Base-by-base conservation (phyloP, 805 yeast genomes). In the Saccharomyces mikatae region DNA sequence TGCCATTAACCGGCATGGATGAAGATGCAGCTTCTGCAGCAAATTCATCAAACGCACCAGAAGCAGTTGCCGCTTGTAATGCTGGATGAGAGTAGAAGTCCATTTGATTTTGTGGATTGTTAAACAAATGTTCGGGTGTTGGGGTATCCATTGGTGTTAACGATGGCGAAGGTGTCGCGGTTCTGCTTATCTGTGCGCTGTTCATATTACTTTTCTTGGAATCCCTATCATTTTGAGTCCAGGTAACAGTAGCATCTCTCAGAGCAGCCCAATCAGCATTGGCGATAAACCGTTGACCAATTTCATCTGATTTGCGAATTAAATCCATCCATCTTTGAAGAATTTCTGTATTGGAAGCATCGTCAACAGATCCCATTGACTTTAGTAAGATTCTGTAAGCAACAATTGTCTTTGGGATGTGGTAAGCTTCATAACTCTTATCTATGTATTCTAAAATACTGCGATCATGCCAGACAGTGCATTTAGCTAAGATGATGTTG, bases 181-280 rank as follows among this genome's bases (percentile, higher is more conserved):
- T 53, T 17, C 44, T 36, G 22, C 44, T 36, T 36, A 36, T 36
- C 32, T 44, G 41, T 17, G 50, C n/a, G 17, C 41, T 24, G 9
- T 47, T 47, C 36, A 26, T 46, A 17, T 36, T 36, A 36, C 44
- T 17, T 27, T 54, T 47, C 4, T 51, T 49, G 27, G 50, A 46
- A 27, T 59, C 61, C 24, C 58, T 49, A 44, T 64, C 56, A 8
- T 55, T 56, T 54, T 69, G 72, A 24, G 72, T 63, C 71, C 71
- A 70, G 4, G 72, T 68, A 9, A 70, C 69, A 5, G 94, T 87
- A 22, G 92, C 88, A 67, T 84, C 90, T 72, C 91, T 81, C 55
- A 87, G 69, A 2, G 92, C 86, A 44, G 88, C 85, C 92, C 92
- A 87, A 71, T 86, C 92, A 10, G 94, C 92, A 66, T 82, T 83